Percentiles rank a stretch among this genome's conserved stretches.
Conservation (phyloP, 768 basidiomycete genomes). For the Suillus hirtellus region DNA sequence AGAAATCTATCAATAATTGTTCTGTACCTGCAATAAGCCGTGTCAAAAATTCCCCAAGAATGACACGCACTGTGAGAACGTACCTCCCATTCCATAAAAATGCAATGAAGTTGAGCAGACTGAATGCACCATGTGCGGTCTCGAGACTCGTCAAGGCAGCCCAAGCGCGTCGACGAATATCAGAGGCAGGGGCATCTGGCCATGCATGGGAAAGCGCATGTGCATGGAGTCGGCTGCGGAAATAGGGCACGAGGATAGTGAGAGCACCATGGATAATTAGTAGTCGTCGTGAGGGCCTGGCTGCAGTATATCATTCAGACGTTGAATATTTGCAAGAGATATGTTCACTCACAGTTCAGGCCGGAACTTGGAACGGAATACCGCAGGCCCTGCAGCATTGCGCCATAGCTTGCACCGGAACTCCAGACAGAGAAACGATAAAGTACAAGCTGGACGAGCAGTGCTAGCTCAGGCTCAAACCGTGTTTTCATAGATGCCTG, state of each 20-base stretch:
- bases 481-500: conserved; percentile 59
- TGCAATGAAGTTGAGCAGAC: conserved; percentile 72
- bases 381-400: conserved; percentile 74
- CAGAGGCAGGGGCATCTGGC: conserved; percentile 87
- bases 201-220: conserved; percentile 83
- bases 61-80: conserved; percentile 27
- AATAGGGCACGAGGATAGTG: conserved; percentile 76
- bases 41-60: conserved; percentile 10
- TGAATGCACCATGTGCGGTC: conserved; percentile 59
- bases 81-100: conserved; percentile 90
- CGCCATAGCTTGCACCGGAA: conserved; percentile 78
- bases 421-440: conserved; percentile 88
- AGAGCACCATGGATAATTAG: conserved; percentile 69
- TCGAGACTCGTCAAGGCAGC: conserved; percentile 64
- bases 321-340: conserved; percentile 1
- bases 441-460: conserved; percentile 69
- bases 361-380: conserved; percentile 41
- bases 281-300: conserved; percentile 60
- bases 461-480: conserved; percentile 72
- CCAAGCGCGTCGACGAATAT: conserved; percentile 76
- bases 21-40: conserved; percentile 63
- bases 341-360: conserved; percentile 22
- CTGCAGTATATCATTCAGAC: conserved; percentile 43
- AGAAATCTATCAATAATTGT: conserved; percentile 81
- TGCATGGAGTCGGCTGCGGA: conserved; percentile 70